Conservation (phyloP, 1,139 yeast species). For the Geotrichum australiense region DNA sequence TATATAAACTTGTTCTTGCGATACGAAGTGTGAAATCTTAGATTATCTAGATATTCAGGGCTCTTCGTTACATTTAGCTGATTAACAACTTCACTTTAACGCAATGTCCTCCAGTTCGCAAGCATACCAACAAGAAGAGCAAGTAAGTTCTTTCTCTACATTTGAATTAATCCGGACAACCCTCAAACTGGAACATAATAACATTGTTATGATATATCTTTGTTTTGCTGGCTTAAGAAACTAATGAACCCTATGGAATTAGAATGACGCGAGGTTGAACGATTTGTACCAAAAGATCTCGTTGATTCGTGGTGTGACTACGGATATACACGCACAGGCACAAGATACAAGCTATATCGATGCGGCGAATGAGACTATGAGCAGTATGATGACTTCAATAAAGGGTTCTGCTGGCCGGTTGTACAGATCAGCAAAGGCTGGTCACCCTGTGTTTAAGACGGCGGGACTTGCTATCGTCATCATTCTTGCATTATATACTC, state of each 20-base stretch:
- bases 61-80: too few species aligned
- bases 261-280: constrained; percentile 55
- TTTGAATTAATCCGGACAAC: neutral
- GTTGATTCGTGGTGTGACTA: constrained; percentile 53
- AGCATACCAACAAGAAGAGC: constrained; percentile 19
- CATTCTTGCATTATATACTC: constrained; percentile 61
- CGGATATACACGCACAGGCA: constrained; percentile 58
- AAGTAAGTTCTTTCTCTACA: constrained; percentile 17
- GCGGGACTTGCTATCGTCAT: constrained; percentile 52
- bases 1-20: too few species aligned
- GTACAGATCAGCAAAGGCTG: constrained; percentile 50
- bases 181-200: neutral
- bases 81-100: too few species aligned
- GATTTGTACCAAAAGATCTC: constrained; percentile 56
- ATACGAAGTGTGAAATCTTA: too few species aligned
- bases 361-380: constrained; percentile 43
- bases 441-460: constrained; percentile 51
- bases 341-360: constrained; percentile 53
- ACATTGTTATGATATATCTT: neutral
- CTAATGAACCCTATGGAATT: constrained; percentile 18
- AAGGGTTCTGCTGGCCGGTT: constrained; percentile 62
- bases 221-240: constrained; percentile 12
- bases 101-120: constrained; percentile 14
- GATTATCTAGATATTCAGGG: too few species aligned
- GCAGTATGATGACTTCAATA: constrained; percentile 52